Conservation (phyloP, 2,329 filamentous ascomycete genomes). For the Laburnicola sp. region DNA sequence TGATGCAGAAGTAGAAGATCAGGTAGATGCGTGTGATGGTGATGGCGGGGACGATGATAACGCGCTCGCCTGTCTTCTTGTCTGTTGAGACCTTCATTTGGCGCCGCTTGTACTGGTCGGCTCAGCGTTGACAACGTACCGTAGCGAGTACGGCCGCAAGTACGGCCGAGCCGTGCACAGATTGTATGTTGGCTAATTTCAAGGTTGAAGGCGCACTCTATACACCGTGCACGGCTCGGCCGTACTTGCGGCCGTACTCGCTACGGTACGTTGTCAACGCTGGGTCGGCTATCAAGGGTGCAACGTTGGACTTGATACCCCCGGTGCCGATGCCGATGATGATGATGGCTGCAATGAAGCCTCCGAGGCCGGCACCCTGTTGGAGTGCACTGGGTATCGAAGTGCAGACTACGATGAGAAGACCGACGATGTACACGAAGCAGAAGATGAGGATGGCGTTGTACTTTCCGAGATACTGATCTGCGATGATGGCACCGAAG, state of each 20-base stretch:
- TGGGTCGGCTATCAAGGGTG: constrained; percentile 54
- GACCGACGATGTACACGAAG: constrained; percentile 65
- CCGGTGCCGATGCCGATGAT: constrained; percentile 75
- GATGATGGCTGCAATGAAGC: constrained; percentile 63
- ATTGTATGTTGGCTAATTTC: too few species aligned
- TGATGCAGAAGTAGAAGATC: constrained; percentile 75
- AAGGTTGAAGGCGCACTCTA: too few species aligned
- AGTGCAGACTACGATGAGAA: constrained; percentile 67
- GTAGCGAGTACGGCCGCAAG: too few species aligned
- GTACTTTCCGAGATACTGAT: constrained; percentile 71
- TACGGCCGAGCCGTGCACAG: too few species aligned
- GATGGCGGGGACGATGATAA: constrained; percentile 53
- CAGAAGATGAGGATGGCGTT: constrained; percentile 71
- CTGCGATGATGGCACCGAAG: constrained; percentile 63
- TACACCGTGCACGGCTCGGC: too few species aligned
- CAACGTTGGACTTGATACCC: constrained; percentile 80
- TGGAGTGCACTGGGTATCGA: constrained; percentile 67
- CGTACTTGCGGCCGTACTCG: too few species aligned
- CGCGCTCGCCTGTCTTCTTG: constrained; percentile 50
- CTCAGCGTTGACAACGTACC: too few species aligned
- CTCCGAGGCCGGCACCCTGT: constrained; percentile 62
- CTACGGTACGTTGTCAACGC: too few species aligned
- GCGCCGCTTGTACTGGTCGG: constrained; percentile 51
- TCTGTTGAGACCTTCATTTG: constrained; percentile 49
- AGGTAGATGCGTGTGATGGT: constrained; percentile 55